phyloP scores from a whole-genome alignment of 176 grass and related monocot genomes.

The Tillandsia leiboldiana region DNA sequence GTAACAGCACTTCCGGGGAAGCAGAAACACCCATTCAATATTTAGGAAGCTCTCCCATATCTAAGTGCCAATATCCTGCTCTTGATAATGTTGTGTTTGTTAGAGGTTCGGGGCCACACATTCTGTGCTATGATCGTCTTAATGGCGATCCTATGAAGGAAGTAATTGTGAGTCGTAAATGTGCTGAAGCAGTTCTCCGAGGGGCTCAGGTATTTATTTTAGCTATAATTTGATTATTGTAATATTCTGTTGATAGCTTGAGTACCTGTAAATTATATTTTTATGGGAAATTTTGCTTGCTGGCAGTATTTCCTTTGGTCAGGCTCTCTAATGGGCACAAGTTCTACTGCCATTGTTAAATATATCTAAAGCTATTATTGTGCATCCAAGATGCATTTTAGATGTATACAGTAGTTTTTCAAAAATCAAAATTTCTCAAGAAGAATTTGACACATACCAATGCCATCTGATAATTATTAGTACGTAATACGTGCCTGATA shows the following conservation, averaged over 20 bases:
- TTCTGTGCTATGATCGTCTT: slow-evolving; percentile 27
- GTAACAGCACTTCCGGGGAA: neutral
- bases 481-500: too few species aligned
- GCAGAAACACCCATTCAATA: neutral
- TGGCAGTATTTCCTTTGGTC: too few species aligned
- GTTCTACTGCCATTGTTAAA: too few species aligned
- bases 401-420: too few species aligned
- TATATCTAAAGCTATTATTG: too few species aligned
- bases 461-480: too few species aligned
- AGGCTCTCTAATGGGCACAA: too few species aligned
- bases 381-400: too few species aligned
- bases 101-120: slow-evolving; percentile 76
- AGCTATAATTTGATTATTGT: neutral
- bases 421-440: too few species aligned
- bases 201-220: slow-evolving; percentile 67
- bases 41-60: slow-evolving; percentile 17
- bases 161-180: slow-evolving; percentile 92
- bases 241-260: neutral
- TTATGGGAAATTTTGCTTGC: neutral
- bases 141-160: slow-evolving; percentile 51
- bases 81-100: slow-evolving; percentile 76
- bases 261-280: neutral
- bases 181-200: slow-evolving; percentile 91
- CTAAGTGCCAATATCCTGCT: slow-evolving; percentile 48
- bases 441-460: too few species aligned